A percentile compares a stretch with the other conserved stretches of the same genome.
Evolutionary conservation across 2,329 filamentous ascomycete species (phyloP).

Genomic region (Pseudogymnoascus pannorum): DNA sequence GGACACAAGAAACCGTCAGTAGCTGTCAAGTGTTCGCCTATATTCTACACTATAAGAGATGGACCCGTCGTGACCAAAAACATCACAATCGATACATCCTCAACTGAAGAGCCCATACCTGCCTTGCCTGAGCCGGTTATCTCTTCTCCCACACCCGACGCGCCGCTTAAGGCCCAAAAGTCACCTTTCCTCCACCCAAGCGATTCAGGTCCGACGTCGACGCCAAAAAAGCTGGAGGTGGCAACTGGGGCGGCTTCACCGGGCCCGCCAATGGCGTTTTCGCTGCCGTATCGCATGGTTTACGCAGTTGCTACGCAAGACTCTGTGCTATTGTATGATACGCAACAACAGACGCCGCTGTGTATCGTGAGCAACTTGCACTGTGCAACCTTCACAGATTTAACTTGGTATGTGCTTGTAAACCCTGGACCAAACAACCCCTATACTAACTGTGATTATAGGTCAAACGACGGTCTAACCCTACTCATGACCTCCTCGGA

Average conservation of each 20-base stretch:
- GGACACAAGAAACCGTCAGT: constrained; percentile 98
- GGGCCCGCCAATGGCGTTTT: constrained; percentile 65
- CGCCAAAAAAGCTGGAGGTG: constrained; percentile 32
- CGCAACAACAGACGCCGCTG: constrained; percentile 87
- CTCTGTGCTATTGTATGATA: constrained; percentile 90
- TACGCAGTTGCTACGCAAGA: constrained; percentile 98
- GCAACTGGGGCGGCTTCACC: constrained; percentile 45
- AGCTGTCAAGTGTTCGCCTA: constrained; percentile 86
- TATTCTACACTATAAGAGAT: constrained; percentile 76
- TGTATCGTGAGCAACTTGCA: constrained; percentile 96
- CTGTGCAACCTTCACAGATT: constrained; percentile 92
- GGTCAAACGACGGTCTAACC: constrained; percentile 69
- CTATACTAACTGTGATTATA: constrained; percentile 29
- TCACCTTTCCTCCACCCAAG: constrained; percentile 52
- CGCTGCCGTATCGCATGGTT: constrained; percentile 83
- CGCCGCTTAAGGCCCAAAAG: constrained; percentile 69
- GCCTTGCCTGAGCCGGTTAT: constrained; percentile 76
- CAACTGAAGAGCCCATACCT: constrained; percentile 73
- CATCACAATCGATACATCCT: constrained; percentile 92
- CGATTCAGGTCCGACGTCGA: constrained; percentile 50
- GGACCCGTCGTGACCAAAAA: constrained; percentile 64
- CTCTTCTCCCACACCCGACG: constrained; percentile 41
- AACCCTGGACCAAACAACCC: background rate
- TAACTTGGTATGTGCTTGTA: constrained; percentile 67
- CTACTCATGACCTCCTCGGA: constrained; percentile 96